Percentiles rank a stretch among this genome's conserved stretches.
phyloP scores from a whole-genome alignment of 1,284 basidiomycete species.

The Malassezia caprae region DNA sequence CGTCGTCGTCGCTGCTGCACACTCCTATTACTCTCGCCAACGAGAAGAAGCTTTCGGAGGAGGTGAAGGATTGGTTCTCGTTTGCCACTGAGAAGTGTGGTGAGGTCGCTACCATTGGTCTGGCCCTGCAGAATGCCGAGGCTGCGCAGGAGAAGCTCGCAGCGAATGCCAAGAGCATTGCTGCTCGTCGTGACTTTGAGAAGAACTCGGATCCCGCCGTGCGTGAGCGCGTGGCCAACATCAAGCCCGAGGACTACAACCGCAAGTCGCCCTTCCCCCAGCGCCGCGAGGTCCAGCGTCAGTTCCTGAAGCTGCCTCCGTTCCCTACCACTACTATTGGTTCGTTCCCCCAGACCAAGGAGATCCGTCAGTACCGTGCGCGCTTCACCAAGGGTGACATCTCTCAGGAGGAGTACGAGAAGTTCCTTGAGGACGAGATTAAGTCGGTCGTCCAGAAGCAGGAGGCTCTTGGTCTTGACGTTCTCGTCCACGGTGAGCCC shows the following conservation, averaged over 20 bases:
- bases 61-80: conserved; percentile 97
- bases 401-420: conserved; percentile 77
- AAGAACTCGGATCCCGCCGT: conserved; percentile 85
- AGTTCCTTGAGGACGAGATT: conserved; percentile 98
- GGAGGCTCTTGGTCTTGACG: conserved; percentile 88
- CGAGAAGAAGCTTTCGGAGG: conserved; percentile 79
- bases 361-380: conserved; percentile 57
- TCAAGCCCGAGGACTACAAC: conserved; percentile 76
- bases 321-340: conserved; percentile 99
- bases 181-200: conserved; percentile 92
- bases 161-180: conserved; percentile 75
- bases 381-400: conserved; percentile 77
- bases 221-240: conserved; percentile 84
- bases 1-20: conserved; percentile 95
- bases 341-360: conserved; percentile 93
- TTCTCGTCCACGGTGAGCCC: conserved; percentile 97
- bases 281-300: conserved; percentile 80
- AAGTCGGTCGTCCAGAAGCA: conserved; percentile 89
- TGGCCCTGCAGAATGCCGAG: conserved; percentile 34
- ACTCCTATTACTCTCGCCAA: conserved; percentile 88
- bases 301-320: conserved; percentile 80
- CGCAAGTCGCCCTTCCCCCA: conserved; percentile 81
- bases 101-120: conserved; percentile 79
- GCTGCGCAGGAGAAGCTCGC: conserved; percentile 32
- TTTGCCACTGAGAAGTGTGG: conserved; percentile 93